phyloP scores from a whole-genome alignment of 768 basidiomycete genomes.

The Flagelloscypha sp. region DNA sequence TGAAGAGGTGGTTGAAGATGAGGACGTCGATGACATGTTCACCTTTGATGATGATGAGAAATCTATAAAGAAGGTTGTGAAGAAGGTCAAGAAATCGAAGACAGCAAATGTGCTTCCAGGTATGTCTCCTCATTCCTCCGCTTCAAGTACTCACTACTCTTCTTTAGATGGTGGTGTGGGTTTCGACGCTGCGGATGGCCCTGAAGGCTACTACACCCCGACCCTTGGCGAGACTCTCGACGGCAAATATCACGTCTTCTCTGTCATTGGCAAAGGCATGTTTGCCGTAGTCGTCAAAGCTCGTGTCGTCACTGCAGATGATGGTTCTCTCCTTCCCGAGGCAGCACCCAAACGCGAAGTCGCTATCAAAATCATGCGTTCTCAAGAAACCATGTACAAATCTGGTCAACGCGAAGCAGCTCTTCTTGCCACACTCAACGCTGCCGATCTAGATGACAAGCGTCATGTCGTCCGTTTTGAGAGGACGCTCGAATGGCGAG shows the following conservation, averaged over 20 bases:
- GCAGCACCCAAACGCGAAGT: conserved; percentile 61
- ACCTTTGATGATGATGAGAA: too few relatives aligned
- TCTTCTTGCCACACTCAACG: conserved; percentile 78
- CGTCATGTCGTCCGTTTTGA: conserved; percentile 93
- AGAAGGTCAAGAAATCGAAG: too few relatives aligned
- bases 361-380: conserved; percentile 94
- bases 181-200: conserved; percentile 87
- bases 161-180: too few relatives aligned
- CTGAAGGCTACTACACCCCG: conserved; percentile 93
- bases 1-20: too few relatives aligned
- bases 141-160: too few relatives aligned
- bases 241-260: conserved; percentile 91
- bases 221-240: conserved; percentile 93
- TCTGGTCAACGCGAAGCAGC: conserved; percentile 89
- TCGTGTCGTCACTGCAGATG: conserved; percentile 64
- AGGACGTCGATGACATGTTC: too few relatives aligned
- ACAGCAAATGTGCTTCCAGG: too few relatives aligned
- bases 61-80: too few relatives aligned
- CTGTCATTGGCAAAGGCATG: conserved; percentile 97
- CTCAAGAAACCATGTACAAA: conserved; percentile 96
- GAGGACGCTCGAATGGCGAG: conserved; percentile 92
- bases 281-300: conserved; percentile 95
- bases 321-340: too few relatives aligned
- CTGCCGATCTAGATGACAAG: conserved; percentile 93
- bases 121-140: too few relatives aligned